These are phyloP conservation scores for Angomonas ambiguus DNA, from an alignment of 208 protist genomes.

Conservation along the genomic window DNA sequence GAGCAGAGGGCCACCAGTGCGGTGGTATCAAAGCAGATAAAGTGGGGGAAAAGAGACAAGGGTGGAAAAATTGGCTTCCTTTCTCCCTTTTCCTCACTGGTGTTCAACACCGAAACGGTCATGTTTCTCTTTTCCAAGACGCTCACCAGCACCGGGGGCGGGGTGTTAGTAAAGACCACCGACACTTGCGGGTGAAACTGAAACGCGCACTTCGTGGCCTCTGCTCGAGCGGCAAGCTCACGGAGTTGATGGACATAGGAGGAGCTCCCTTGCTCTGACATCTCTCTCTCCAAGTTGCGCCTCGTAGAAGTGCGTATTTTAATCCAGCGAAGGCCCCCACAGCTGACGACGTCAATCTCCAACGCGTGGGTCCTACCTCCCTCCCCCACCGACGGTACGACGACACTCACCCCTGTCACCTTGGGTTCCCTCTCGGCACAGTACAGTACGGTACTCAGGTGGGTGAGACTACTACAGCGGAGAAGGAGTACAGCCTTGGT, in stretches of 20 bases:
- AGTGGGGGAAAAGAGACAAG: constrained; percentile 3
- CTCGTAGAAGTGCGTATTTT: constrained; percentile 42
- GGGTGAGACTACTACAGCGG: constrained; percentile 1
- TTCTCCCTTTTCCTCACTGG: not conserved
- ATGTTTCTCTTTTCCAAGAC: constrained; percentile 8
- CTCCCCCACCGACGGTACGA: not conserved
- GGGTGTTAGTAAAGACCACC: constrained; percentile 23
- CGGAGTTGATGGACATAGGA: constrained; percentile 10
- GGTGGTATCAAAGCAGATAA: constrained; percentile 71
- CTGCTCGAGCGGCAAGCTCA: not conserved
- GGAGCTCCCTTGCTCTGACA: constrained; percentile 17
- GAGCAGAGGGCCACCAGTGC: constrained; percentile 69
- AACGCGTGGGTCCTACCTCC: not conserved
- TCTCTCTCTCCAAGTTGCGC: constrained; percentile 20
- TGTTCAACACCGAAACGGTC: not conserved
- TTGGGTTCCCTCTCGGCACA: not conserved
- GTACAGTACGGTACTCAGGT: not conserved
- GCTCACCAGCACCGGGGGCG: constrained; percentile 13
- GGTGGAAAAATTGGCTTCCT: constrained; percentile 15
- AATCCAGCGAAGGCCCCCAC: constrained; percentile 54
- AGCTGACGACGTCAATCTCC: constrained; percentile 56
- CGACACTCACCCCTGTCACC: not conserved
- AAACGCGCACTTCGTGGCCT: constrained; percentile 1
- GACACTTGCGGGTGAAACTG: constrained; percentile 19
- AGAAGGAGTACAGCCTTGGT: constrained; percentile 1